Base-by-base conservation (phyloP, 2,329 filamentous ascomycete species). In the Phyllosticta capitalensis region DNA sequence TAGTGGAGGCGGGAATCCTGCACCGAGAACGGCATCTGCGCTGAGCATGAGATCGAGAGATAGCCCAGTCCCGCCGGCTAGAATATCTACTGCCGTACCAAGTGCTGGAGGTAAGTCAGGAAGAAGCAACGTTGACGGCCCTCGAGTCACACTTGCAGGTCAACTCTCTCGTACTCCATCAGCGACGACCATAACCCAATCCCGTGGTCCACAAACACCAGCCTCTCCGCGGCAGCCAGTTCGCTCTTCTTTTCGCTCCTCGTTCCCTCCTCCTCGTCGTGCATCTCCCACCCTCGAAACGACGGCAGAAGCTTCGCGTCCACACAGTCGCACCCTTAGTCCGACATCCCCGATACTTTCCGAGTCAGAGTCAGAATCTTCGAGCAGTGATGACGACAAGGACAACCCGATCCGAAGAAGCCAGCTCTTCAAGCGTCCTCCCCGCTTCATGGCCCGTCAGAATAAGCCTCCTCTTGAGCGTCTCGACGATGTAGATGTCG, bases 41-140 rank as follows among this genome's bases (percentile, higher is more conserved):
- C 69, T 85, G 19, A 83, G 83, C 9, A 70, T 81, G n/a, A 79
- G 82, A n/a, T 67, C 66, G 26, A 80, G 77, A 64, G 83, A 86
- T 60, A 80, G 79, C n/a, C 80, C 81, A 2, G 68, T 79, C 14
- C 38, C 38, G 55, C 73, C 78, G 24, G 45, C 24, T 1, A 48
- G 58, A n/a, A 28, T 30, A 10, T 70, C 78, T 7, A 69, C 78
- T 7, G 76, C 74, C 33, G 79, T 78, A 3, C 75, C 64, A 7
- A 55, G 61, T n/a, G 28, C 64, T 20, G 56, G 54, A 26, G 61
- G 63, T 65, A 62, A 20, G 60, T 21, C 12, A 5, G 10, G 30
- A 28, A 19, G 53, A 21, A n/a, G 28, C 3, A 21, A 26, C 24
- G 24, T 45, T 59, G n/a, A 59, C 14, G 17, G 22, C n/a, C 17